Evolutionary conservation across 2,329 filamentous ascomycete genomes (phyloP).

Genomic region (Penicillium olsonii): DNA sequence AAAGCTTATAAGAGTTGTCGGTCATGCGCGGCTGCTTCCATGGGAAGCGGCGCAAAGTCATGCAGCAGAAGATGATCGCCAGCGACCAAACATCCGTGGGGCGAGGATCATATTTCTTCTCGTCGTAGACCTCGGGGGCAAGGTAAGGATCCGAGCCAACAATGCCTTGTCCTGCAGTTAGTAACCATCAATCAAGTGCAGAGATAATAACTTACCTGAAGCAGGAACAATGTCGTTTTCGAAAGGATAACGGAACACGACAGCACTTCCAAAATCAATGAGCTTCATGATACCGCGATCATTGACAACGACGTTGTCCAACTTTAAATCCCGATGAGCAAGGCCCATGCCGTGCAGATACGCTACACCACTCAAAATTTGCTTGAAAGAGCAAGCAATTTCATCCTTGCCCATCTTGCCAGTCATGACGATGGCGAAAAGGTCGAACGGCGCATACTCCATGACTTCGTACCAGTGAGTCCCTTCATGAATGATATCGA

Average conservation of each 20-base stretch:
- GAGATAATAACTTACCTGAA: conserved; percentile 61
- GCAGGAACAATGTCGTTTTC: conserved; percentile 83
- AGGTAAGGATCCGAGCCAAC: conserved; percentile 93
- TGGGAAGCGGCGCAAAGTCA: conserved; percentile 90
- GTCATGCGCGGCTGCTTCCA: conserved; percentile 93
- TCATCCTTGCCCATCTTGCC: conserved; percentile 94
- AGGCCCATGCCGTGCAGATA: conserved; percentile 95
- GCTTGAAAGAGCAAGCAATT: conserved; percentile 85
- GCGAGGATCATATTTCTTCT: conserved; percentile 88
- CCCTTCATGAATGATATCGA: conserved; percentile 95
- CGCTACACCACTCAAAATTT: conserved; percentile 90
- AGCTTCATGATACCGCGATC: conserved; percentile 98
- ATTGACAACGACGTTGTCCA: conserved; percentile 98
- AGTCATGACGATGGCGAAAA: conserved; percentile 99
- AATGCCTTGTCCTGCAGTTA: conserved; percentile 55
- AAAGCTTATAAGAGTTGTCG: conserved; percentile 94
- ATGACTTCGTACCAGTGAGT: conserved; percentile 97
- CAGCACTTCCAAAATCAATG: conserved; percentile 97
- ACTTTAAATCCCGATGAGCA: conserved; percentile 90
- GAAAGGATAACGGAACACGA: conserved; percentile 96
- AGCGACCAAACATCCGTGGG: conserved; percentile 97
- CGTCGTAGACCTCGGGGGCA: conserved; percentile 93
- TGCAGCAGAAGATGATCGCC: conserved; percentile 98
- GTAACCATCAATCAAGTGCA: background rate
- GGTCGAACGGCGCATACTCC: conserved; percentile 94